These are phyloP conservation scores for Corchorus capsularis DNA, from an alignment of 345 rosid species.

Conservation along the genomic window DNA sequence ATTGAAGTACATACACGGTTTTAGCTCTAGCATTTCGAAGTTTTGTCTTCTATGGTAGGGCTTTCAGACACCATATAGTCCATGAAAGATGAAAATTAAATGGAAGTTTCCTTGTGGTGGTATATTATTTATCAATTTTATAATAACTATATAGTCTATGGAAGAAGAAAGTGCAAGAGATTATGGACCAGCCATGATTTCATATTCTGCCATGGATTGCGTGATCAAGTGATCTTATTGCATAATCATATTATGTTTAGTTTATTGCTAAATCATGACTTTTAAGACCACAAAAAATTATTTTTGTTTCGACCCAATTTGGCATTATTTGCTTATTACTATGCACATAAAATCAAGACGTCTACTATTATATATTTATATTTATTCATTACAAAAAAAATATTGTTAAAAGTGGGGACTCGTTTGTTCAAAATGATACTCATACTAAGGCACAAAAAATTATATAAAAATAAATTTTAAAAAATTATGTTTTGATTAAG, in stretches of 20 bases:
- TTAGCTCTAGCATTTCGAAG: not conserved
- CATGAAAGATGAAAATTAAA: not conserved
- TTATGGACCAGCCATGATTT: not conserved
- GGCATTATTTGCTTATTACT: no score
- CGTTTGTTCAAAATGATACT: not conserved
- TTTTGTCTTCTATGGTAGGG: not conserved
- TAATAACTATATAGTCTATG: not conserved
- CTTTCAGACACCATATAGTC: not conserved
- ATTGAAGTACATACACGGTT: not conserved
- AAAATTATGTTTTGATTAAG: no score
- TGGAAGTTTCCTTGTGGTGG: not conserved
- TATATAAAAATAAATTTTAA: no score
- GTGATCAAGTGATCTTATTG: not conserved
- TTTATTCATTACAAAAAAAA: no score
- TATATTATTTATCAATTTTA: not conserved
- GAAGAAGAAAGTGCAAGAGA: no score
- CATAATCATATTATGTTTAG: not conserved
- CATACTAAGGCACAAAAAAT: no score
- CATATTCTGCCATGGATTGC: constrained; percentile 3
- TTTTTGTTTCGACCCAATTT: not conserved
- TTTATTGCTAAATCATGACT: not conserved
- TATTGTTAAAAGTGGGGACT: not conserved
- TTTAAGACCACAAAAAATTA: not conserved
- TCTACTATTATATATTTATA: not conserved
- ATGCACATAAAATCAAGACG: not conserved